phyloP scores from a whole-genome alignment of 2,329 filamentous ascomycete species.

The Shiraia bambusicola region DNA sequence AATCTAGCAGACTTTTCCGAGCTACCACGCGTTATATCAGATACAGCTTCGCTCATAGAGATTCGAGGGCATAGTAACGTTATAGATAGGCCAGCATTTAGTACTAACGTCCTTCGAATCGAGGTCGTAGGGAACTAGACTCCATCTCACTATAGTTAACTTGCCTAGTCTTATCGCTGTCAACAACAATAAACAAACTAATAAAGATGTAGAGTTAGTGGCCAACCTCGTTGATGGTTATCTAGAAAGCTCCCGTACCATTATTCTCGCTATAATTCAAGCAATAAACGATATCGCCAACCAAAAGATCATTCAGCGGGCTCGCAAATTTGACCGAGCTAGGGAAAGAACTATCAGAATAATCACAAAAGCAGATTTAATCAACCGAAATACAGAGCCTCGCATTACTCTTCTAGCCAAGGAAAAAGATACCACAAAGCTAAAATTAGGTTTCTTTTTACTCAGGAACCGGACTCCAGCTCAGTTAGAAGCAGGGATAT shows the following conservation, averaged over 20 bases:
- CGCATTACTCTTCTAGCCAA: slow-evolving; percentile 6
- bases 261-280: slow-evolving; percentile 28
- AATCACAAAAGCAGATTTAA: slow-evolving; percentile 56
- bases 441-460: slow-evolving; percentile 54
- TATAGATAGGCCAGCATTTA: slow-evolving; percentile 39
- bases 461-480: slow-evolving; percentile 48
- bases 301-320: slow-evolving; percentile 57
- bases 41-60: slow-evolving; percentile 55
- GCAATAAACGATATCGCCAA: slow-evolving; percentile 50
- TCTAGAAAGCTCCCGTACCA: slow-evolving; percentile 18
- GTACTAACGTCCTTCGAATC: slow-evolving; percentile 43
- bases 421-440: slow-evolving; percentile 37
- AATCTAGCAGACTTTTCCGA: slow-evolving; percentile 40
- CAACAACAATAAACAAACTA: slow-evolving; percentile 7
- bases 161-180: slow-evolving; percentile 46
- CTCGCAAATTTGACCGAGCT: slow-evolving; percentile 48
- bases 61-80: too few relatives aligned
- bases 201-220: slow-evolving; percentile 14
- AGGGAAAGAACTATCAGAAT: slow-evolving; percentile 54
- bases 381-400: slow-evolving; percentile 43
- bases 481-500: slow-evolving; percentile 30
- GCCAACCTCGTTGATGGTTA: slow-evolving; percentile 16
- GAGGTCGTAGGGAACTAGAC: slow-evolving; percentile 44
- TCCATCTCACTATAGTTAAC: slow-evolving; percentile 44
- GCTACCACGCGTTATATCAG: slow-evolving; percentile 51